These are phyloP conservation scores for Penicillium ochrochloron DNA, from an alignment of 495 filamentous ascomycete genomes.

Conservation along the genomic window DNA sequence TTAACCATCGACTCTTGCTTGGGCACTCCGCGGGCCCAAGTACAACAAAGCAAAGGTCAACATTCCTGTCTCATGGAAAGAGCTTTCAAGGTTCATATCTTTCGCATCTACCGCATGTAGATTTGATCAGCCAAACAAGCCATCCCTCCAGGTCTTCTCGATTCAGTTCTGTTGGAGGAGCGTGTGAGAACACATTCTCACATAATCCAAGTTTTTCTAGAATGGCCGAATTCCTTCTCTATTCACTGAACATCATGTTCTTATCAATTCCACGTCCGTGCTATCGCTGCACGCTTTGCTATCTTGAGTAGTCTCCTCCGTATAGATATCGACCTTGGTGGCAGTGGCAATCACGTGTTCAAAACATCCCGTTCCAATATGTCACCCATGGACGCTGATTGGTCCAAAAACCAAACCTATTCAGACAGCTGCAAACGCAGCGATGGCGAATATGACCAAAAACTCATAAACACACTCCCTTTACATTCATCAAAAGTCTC, in stretches of 20 bases:
- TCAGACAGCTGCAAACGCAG: neutral
- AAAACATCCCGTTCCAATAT: neutral
- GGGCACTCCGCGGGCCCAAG: neutral
- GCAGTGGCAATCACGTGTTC: conserved; percentile 2
- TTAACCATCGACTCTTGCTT: neutral
- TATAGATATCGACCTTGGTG: neutral
- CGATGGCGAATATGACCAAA: neutral
- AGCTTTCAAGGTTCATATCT: neutral
- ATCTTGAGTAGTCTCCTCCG: neutral
- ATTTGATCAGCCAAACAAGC: neutral
- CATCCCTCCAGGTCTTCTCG: neutral
- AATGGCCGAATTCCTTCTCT: neutral
- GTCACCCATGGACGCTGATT: conserved; percentile 4
- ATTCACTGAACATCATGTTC: neutral
- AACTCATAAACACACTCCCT: neutral
- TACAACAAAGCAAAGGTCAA: neutral
- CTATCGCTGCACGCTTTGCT: neutral
- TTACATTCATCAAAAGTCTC: neutral
- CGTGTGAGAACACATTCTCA: too few species aligned
- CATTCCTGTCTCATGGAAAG: neutral
- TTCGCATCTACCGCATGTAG: neutral
- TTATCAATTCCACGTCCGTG: neutral
- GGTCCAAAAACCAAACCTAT: neutral
- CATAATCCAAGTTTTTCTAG: too few species aligned
- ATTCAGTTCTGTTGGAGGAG: too few species aligned